These are phyloP conservation scores for Dipteronia sinensis DNA, from an alignment of 345 rosid species.

Conservation along the genomic window DNA sequence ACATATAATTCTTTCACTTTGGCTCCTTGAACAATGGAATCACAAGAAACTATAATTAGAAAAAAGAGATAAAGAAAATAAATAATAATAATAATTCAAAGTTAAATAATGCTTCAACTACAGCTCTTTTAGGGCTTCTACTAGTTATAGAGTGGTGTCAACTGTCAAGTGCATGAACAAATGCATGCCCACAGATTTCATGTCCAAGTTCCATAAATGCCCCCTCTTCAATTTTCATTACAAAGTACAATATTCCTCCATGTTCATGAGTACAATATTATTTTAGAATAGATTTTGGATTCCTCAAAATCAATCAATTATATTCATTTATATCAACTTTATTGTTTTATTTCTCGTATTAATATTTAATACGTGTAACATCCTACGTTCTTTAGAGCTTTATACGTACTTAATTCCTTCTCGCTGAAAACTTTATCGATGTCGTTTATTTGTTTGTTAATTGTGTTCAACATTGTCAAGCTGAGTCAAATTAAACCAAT, in stretches of 20 bases:
- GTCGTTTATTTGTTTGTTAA: too few relatives aligned
- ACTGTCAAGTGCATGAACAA: constrained; percentile 9
- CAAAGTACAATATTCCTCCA: too few relatives aligned
- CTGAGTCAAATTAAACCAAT: constrained; percentile 23
- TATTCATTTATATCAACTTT: neutral
- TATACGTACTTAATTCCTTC: too few relatives aligned
- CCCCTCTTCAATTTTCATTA: neutral
- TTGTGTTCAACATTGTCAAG: constrained; percentile 4
- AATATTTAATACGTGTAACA: too few relatives aligned
- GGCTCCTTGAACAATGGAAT: constrained; percentile 38
- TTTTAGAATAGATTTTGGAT: too few relatives aligned
- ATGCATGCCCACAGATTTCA: neutral
- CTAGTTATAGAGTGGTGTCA: constrained; percentile 19
- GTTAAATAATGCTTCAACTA: constrained; percentile 25
- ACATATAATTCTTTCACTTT: constrained; percentile 27
- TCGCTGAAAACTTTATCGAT: neutral
- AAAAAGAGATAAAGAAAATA: constrained; percentile 25
- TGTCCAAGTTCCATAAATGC: constrained; percentile 3
- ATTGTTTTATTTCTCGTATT: too few relatives aligned
- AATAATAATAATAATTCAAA: constrained; percentile 11
- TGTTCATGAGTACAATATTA: too few relatives aligned
- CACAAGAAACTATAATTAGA: constrained; percentile 29
- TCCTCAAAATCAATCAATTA: neutral
- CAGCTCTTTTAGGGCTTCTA: constrained; percentile 26
- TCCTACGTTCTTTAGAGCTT: too few relatives aligned